Base-by-base conservation (phyloP, 2,329 filamentous ascomycete species). In the Colletotrichum camelliae region DNA sequence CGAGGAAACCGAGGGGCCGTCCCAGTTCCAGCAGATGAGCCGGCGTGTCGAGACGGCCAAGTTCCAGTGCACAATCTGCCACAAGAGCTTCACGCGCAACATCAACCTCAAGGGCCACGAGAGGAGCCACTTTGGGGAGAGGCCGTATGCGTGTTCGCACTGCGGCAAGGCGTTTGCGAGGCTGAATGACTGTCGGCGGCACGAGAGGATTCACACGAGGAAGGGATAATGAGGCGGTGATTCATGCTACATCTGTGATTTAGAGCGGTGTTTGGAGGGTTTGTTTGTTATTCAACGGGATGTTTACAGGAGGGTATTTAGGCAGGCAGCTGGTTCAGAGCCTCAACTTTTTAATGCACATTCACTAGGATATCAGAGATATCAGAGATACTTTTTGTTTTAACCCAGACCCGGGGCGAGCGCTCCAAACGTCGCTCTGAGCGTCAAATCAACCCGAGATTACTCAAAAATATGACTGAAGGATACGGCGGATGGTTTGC, bases 21-120 rank as follows among this genome's bases (percentile, higher is more conserved):
- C 75, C 3, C 60, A 58, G 29, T 82, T 83, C 21, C 6, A 58
- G 21, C 77, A 77, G 61, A 72, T 78, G 31, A 78, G 76, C 27
- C 21, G 79, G 21, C 73, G 78, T 24, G 67, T 77, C 12, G 75
- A 79, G n/a, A 33, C 77, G 27, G 64, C 77, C 58, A 80, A 76
- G 13, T 82, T 82, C 58, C 65, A 76, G 13, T 88, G 86, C 61
- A 69, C 77, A 0, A 79, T 83, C 2, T 88, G 86, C 69, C 72
- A 79, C 0, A 85, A 84, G 70, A 81, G 73, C 1, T 87, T 86
- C 66, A 86, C 85, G 21, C 80, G 85, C 4, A 83, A 82, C 29
- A 81, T 82, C 15, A 84, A 83, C 52, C 79, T 82, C 4, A 80
- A 80, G 7, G 80, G 82, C 1, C 86, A 87, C 70, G 78, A 82